A percentile compares a stretch with the other conserved stretches of the same genome.
Conservation (phyloP, 2,329 filamentous ascomycete species). For the Cordyceps tenuipes region DNA sequence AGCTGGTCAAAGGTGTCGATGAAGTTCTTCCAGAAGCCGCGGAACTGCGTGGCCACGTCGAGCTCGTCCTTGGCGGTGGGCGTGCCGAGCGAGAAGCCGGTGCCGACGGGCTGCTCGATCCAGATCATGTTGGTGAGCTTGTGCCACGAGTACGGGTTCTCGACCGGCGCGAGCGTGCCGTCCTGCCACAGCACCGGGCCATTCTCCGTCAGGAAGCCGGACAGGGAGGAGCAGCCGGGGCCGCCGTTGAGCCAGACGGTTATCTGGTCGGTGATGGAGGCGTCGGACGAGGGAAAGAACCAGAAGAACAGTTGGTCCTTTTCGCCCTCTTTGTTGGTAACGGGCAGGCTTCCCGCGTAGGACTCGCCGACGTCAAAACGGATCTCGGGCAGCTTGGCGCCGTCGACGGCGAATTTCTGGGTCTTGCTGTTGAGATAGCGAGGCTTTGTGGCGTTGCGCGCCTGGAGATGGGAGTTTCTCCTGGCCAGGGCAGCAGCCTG, state of each 20-base stretch:
- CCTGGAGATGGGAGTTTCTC: neutral
- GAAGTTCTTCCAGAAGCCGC: constrained; percentile 68
- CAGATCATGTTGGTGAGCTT: constrained; percentile 71
- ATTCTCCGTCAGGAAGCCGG: constrained; percentile 67
- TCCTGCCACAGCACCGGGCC: constrained; percentile 64
- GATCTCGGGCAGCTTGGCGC: constrained; percentile 57
- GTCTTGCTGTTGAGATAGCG: constrained; percentile 1
- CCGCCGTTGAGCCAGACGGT: constrained; percentile 54
- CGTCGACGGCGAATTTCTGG: constrained; percentile 50
- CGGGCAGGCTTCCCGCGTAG: constrained; percentile 55
- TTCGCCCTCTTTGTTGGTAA: constrained; percentile 41
- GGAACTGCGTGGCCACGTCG: constrained; percentile 57
- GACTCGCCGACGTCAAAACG: constrained; percentile 60
- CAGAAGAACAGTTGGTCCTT: constrained; percentile 53
- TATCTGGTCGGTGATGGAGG: constrained; percentile 46
- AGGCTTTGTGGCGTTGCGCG: neutral
- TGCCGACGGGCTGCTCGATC: constrained; percentile 60
- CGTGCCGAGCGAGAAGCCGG: constrained; percentile 60
- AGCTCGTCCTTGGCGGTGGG: constrained; percentile 55
- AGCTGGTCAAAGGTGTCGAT: constrained; percentile 52
- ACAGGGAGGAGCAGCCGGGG: constrained; percentile 51
- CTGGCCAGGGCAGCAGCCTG: neutral
- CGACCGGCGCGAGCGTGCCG: constrained; percentile 57
- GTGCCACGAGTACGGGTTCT: constrained; percentile 64
- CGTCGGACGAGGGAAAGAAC: constrained; percentile 54